Evolutionary conservation across 345 rosid genomes (phyloP).

Genomic region (Kernera saxatilis): DNA sequence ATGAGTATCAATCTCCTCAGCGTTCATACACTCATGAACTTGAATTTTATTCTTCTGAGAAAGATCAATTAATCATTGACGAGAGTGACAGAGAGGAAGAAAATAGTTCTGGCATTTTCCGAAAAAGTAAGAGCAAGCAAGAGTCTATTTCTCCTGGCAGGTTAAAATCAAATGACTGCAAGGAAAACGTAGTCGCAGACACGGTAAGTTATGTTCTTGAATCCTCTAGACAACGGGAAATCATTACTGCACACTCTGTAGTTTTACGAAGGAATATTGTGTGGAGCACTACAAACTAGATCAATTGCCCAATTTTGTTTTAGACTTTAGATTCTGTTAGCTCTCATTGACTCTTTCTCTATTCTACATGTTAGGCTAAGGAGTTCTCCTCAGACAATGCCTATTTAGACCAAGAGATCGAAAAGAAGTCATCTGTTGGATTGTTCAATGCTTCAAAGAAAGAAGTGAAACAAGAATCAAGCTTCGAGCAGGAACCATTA

Average conservation of each 20-base stretch:
- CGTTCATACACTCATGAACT: conserved; percentile 17
- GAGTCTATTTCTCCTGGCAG: conserved; percentile 16
- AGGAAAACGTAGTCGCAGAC: not conserved
- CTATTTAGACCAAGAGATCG: conserved; percentile 6
- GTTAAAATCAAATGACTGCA: conserved; percentile 15
- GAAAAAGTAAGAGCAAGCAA: conserved; percentile 16
- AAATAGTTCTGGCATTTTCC: not conserved
- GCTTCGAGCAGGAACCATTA: conserved; percentile 16
- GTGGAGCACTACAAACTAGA: not conserved
- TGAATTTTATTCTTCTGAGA: conserved; percentile 18
- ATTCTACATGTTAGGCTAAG: conserved; percentile 17
- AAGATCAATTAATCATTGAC: conserved; percentile 23
- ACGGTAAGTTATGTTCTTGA: conserved; percentile 11
- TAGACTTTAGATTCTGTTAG: not conserved
- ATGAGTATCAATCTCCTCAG: conserved; percentile 43
- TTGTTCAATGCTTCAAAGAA: not conserved
- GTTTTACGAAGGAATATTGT: not conserved
- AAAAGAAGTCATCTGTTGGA: not conserved
- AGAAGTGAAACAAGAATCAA: conserved; percentile 17
- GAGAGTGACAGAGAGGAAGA: conserved; percentile 30
- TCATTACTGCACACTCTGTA: not conserved
- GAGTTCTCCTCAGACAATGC: conserved; percentile 8
- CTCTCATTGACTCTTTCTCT: not conserved
- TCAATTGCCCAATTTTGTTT: not conserved
- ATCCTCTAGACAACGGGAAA: not conserved